phyloP scores from a whole-genome alignment of 2,329 filamentous ascomycete species.

The Sporothrix luriei region DNA sequence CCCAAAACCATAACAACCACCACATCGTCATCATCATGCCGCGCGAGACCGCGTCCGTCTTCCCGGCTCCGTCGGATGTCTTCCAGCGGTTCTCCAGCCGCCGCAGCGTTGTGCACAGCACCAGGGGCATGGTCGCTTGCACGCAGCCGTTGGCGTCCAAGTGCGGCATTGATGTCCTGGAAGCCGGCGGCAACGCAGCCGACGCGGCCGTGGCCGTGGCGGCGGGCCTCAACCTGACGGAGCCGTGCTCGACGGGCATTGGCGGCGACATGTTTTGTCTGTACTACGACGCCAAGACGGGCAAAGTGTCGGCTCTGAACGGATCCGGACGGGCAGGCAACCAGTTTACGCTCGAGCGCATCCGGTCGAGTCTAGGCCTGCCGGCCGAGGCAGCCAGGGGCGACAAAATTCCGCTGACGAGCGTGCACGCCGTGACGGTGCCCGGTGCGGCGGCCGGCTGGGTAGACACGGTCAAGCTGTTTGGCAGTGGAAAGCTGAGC shows the following conservation, averaged over 20 bases:
- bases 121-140: constrained; percentile 85
- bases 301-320: constrained; percentile 83
- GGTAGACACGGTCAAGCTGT: constrained; percentile 84
- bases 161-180: constrained; percentile 82
- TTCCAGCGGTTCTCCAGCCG: constrained; percentile 69
- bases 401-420: constrained; percentile 60
- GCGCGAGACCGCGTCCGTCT: constrained; percentile 52
- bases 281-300: constrained; percentile 81
- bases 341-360: constrained; percentile 67
- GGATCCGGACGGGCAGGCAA: constrained; percentile 83
- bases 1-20: neutral
- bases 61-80: constrained; percentile 49
- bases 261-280: constrained; percentile 97
- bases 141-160: constrained; percentile 87
- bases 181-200: constrained; percentile 87
- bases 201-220: constrained; percentile 96
- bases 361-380: constrained; percentile 70
- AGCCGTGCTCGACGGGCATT: constrained; percentile 90
- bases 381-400: constrained; percentile 52
- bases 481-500: constrained; percentile 82
- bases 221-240: constrained; percentile 88
- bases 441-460: constrained; percentile 92
- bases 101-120: constrained; percentile 90
- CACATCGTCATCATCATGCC: constrained; percentile 47
- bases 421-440: constrained; percentile 79